Conservation (phyloP, 1,139 yeast genomes). For the Geotrichum cucujoidarum region DNA sequence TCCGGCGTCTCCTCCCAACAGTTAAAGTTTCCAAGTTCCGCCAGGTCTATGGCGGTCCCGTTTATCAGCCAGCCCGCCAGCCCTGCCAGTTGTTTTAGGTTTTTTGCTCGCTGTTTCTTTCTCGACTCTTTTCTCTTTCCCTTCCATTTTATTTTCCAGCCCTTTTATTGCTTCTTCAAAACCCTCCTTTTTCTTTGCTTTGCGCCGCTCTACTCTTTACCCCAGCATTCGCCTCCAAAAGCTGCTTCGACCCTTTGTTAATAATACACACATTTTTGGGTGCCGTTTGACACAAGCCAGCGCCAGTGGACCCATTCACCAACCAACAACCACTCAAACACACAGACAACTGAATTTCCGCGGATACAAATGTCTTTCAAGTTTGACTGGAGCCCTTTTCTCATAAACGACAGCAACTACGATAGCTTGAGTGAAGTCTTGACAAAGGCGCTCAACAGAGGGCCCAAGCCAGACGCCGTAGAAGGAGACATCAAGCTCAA, state of each 20-base stretch:
- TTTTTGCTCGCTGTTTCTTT: too few relatives aligned
- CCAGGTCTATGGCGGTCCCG: not conserved
- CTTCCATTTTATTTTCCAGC: not conserved
- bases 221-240: not conserved
- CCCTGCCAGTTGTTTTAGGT: too few relatives aligned
- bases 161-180: not conserved
- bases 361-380: conserved; percentile 62
- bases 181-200: not conserved
- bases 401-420: conserved; percentile 52
- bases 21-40: not conserved
- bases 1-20: conserved; percentile 6
- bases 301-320: not conserved
- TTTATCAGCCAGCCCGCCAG: not conserved
- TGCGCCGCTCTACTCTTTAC: not conserved
- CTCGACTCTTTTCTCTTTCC: not conserved
- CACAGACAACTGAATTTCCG: not conserved
- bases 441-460: conserved; percentile 64
- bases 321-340: not conserved
- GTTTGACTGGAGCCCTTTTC: conserved; percentile 67
- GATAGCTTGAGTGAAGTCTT: conserved; percentile 62
- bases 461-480: conserved; percentile 67
- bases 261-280: not conserved
- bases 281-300: too few relatives aligned
- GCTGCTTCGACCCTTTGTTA: not conserved
- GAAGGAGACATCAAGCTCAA: conserved; percentile 67